These are phyloP conservation scores for Saccharomyces paradoxus DNA, from an alignment of 805 yeast species.

Conservation along the genomic window DNA sequence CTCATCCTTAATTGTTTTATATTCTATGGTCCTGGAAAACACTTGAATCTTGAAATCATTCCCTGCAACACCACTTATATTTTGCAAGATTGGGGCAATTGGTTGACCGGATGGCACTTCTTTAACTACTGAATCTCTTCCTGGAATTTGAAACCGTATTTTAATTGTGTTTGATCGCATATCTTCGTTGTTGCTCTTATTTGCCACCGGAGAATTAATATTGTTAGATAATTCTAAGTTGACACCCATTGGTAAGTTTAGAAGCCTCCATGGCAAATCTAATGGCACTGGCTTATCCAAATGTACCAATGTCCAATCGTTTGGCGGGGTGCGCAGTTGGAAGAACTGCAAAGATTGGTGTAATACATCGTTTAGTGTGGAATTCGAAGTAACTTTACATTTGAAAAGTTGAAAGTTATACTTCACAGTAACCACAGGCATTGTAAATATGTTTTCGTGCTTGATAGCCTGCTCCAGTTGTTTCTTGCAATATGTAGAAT, in stretches of 20 bases:
- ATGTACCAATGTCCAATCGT: conserved; percentile 24
- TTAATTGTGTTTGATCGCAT: conserved; percentile 14
- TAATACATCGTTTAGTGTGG: conserved; percentile 33
- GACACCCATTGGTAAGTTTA: conserved; percentile 39
- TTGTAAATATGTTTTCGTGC: conserved; percentile 6
- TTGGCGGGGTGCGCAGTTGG: conserved; percentile 19
- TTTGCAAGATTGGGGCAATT: neutral
- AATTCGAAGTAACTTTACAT: conserved; percentile 31
- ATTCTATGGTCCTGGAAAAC: conserved; percentile 13
- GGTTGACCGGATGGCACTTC: conserved; percentile 8
- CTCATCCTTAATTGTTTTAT: conserved; percentile 7
- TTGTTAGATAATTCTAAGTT: conserved; percentile 29
- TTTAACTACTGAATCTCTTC: conserved; percentile 18
- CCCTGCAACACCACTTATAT: neutral
- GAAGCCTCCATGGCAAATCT: conserved; percentile 37
- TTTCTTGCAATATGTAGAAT: neutral
- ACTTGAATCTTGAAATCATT: conserved; percentile 10
- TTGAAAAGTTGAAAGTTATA: conserved; percentile 31
- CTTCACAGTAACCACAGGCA: conserved; percentile 34
- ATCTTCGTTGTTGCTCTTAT: neutral
- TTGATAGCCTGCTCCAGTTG: neutral
- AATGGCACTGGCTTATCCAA: conserved; percentile 30
- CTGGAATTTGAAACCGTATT: conserved; percentile 27
- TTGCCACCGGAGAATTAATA: neutral
- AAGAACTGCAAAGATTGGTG: conserved; percentile 32